Conservation (phyloP, 495 filamentous ascomycete genomes). For the Amniculicola lignicola region DNA sequence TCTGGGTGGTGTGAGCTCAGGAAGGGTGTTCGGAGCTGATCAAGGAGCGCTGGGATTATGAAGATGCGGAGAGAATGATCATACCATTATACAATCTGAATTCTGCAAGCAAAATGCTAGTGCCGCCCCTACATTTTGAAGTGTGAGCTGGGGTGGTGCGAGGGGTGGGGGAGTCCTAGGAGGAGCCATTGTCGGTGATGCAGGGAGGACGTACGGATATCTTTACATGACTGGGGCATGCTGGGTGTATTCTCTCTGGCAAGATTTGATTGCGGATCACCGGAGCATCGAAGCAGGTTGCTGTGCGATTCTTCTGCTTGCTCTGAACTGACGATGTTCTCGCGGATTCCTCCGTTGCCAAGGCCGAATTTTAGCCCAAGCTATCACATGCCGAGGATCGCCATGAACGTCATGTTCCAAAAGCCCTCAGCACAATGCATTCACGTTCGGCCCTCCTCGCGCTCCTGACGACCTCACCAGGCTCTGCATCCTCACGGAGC, state of each 20-base stretch:
- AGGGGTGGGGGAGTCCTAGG: too few species aligned
- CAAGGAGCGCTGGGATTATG: not conserved
- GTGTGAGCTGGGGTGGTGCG: conserved; percentile 15
- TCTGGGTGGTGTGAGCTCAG: not conserved
- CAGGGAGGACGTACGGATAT: conserved; percentile 86
- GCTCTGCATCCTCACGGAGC: not conserved
- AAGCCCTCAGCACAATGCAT: conserved; percentile 9
- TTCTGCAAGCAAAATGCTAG: conserved; percentile 91
- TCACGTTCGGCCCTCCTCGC: not conserved
- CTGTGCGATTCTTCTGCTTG: not conserved
- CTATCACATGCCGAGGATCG: conserved; percentile 10
- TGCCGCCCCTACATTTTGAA: conserved; percentile 63
- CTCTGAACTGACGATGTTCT: too few species aligned
- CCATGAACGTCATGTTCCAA: conserved; percentile 6
- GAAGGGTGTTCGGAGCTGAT: not conserved
- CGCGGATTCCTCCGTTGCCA: too few species aligned
- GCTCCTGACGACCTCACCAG: not conserved
- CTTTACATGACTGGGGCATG: conserved; percentile 96
- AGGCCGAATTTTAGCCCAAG: not conserved
- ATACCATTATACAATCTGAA: conserved; percentile 84
- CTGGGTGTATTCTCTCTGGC: conserved; percentile 27
- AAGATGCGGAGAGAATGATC: too few species aligned
- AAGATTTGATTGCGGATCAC: too few species aligned
- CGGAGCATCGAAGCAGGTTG: conserved; percentile 2
- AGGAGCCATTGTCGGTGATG: too few species aligned